Evolutionary conservation across 179 eudicot species (phyloP).

Genomic region (Actinidia chinensis): DNA sequence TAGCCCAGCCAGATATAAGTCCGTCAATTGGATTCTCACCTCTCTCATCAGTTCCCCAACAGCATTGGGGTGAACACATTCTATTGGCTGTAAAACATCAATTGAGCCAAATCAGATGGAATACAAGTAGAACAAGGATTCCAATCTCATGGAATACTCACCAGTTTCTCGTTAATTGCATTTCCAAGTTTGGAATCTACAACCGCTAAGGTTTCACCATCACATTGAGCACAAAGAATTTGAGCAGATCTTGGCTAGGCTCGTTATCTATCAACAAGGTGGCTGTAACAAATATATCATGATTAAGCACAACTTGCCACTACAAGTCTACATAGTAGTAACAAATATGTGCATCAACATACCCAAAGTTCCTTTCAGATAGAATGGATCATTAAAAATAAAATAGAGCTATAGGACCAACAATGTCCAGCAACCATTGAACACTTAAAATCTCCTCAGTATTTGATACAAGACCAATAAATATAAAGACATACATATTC

Average conservation of each 20-base stretch:
- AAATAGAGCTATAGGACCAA: no score
- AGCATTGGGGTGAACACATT: slow-evolving; percentile 74
- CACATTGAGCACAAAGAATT: slow-evolving; percentile 82
- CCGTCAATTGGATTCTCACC: slow-evolving; percentile 79
- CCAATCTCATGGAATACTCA: slow-evolving; percentile 22
- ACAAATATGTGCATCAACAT: slow-evolving; percentile 2
- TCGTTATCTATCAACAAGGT: slow-evolving; percentile 75
- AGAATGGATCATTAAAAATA: no score
- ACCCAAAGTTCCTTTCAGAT: slow-evolving; percentile 58
- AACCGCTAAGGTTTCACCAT: slow-evolving; percentile 74
- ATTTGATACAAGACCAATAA: no score
- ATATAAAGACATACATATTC: no score
- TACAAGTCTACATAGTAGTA: no score
- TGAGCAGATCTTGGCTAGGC: slow-evolving; percentile 81
- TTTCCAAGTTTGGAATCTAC: slow-evolving; percentile 95
- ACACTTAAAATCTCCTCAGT: no score
- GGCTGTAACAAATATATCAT: slow-evolving; percentile 26
- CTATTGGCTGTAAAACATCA: slow-evolving; percentile 63
- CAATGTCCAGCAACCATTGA: no score
- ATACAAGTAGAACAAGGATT: neutral
- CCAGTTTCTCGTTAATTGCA: slow-evolving; percentile 88
- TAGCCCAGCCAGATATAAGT: slow-evolving; percentile 73
- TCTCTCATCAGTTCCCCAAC: slow-evolving; percentile 95
- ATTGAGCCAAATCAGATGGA: neutral
- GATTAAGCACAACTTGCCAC: no score